A percentile compares a stretch with the other conserved stretches of the same genome.
Conservation (phyloP, 768 basidiomycete genomes). For the Boletus bicolor region DNA sequence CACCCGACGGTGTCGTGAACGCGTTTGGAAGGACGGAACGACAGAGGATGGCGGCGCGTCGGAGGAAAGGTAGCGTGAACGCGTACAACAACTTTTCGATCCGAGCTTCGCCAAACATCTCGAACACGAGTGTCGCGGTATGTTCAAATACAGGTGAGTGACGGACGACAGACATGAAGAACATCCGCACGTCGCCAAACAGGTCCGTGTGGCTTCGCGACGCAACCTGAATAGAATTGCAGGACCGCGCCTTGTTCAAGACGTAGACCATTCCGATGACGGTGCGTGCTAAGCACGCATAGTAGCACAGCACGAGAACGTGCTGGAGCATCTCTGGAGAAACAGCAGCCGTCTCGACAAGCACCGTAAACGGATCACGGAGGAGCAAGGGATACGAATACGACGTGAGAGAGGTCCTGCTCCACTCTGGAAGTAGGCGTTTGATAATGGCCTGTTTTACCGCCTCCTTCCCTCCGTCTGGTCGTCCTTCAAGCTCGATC, state of each 20-base stretch:
- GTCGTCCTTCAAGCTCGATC: slow-evolving; percentile 64
- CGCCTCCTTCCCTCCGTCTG: slow-evolving; percentile 73
- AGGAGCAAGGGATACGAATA: slow-evolving; percentile 84
- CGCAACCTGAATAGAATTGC: slow-evolving; percentile 42
- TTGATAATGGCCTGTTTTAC: slow-evolving; percentile 86
- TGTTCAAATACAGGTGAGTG: slow-evolving; percentile 88
- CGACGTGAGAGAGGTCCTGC: slow-evolving; percentile 75
- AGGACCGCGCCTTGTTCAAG: slow-evolving; percentile 66
- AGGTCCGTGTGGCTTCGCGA: slow-evolving; percentile 60
- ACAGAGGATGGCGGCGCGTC: slow-evolving; percentile 81
- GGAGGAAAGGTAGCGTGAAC: slow-evolving; percentile 89
- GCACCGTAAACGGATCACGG: slow-evolving; percentile 84
- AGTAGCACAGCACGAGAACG: slow-evolving; percentile 85
- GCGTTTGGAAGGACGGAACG: slow-evolving; percentile 67
- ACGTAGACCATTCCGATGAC: slow-evolving; percentile 84
- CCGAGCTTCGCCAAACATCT: slow-evolving; percentile 76
- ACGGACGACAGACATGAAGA: slow-evolving; percentile 87
- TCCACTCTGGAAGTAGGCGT: slow-evolving; percentile 89
- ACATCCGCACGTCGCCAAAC: slow-evolving; percentile 84
- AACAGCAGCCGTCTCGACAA: slow-evolving; percentile 88
- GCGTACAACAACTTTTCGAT: slow-evolving; percentile 85
- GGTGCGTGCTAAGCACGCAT: slow-evolving; percentile 82
- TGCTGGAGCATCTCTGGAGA: slow-evolving; percentile 88
- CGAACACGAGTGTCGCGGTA: slow-evolving; percentile 74
- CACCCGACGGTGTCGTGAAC: slow-evolving; percentile 46